Conservation (phyloP, 2,329 filamentous ascomycete species). For the Diaporthe caulivora region DNA sequence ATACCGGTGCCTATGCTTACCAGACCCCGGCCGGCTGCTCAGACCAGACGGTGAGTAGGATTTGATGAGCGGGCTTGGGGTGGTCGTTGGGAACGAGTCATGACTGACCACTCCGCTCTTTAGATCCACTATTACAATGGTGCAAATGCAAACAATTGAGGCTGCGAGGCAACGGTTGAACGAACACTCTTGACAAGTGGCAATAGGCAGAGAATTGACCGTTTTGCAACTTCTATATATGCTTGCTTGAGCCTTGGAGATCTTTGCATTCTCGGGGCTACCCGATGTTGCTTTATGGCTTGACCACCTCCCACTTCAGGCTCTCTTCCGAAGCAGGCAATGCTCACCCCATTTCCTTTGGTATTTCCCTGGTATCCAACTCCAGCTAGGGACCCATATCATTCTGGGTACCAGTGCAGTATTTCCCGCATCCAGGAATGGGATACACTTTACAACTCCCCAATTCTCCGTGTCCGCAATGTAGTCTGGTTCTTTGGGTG, state of each 20-base stretch:
- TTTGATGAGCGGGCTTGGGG: neutral
- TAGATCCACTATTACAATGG: slow-evolving; percentile 58
- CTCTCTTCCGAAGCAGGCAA: slow-evolving; percentile 77
- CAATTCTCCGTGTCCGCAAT: slow-evolving; percentile 79
- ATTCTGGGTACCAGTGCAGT: slow-evolving; percentile 82
- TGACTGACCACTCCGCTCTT: slow-evolving; percentile 5
- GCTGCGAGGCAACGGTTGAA: neutral
- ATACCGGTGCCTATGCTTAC: slow-evolving; percentile 70
- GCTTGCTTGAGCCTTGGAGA: neutral
- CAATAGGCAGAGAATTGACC: neutral
- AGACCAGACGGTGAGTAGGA: slow-evolving; percentile 67
- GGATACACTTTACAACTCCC: slow-evolving; percentile 80
- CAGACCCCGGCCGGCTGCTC: slow-evolving; percentile 68
- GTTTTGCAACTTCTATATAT: neutral
- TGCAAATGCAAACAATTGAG: slow-evolving; percentile 38
- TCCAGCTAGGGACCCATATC: slow-evolving; percentile 83
- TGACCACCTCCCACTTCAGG: neutral
- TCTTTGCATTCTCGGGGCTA: neutral
- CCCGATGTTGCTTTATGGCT: neutral
- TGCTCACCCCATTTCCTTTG: slow-evolving; percentile 88
- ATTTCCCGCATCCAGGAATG: slow-evolving; percentile 83
- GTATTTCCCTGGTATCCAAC: slow-evolving; percentile 76
- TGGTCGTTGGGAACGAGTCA: neutral
- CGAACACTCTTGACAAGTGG: neutral
- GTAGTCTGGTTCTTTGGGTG: slow-evolving; percentile 84